Conservation (phyloP, 371 early-diverging fungal species). For the Conidiobolus coronatus region DNA sequence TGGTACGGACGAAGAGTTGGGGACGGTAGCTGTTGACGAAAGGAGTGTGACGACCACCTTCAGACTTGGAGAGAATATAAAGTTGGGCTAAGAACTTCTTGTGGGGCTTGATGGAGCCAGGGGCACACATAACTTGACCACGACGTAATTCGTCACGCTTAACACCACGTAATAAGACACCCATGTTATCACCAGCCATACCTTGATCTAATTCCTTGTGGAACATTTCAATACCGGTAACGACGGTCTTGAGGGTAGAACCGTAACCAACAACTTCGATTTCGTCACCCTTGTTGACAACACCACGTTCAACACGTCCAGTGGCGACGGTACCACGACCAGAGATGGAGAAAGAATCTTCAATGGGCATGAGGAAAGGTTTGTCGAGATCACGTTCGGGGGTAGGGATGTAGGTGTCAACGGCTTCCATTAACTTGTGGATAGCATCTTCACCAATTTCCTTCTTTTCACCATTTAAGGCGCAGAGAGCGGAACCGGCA, state of each 20-base stretch:
- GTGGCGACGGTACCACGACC: conserved; percentile 98
- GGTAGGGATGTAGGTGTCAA: conserved; percentile 81
- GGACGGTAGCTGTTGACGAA: conserved; percentile 94
- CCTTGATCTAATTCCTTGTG: conserved; percentile 94
- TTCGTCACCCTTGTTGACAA: conserved; percentile 78
- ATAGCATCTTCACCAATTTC: conserved; percentile 80
- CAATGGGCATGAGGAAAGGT: conserved; percentile 97
- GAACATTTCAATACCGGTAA: conserved; percentile 97
- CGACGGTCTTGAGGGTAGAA: conserved; percentile 58
- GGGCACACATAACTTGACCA: conserved; percentile 81
- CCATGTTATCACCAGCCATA: conserved; percentile 97
- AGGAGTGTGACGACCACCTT: conserved; percentile 96
- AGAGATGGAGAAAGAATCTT: conserved; percentile 93
- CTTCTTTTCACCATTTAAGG: conserved; percentile 76
- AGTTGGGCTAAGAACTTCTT: conserved; percentile 78
- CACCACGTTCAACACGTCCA: conserved; percentile 95
- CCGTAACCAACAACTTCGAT: conserved; percentile 94
- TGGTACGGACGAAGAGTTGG: conserved; percentile 83
- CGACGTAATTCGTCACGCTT: conserved; percentile 92
- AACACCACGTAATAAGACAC: conserved; percentile 85
- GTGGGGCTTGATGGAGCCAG: conserved; percentile 79
- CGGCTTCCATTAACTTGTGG: conserved; percentile 77
- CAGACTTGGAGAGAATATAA: conserved; percentile 90
- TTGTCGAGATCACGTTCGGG: conserved; percentile 89
- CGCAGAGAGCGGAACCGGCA: conserved; percentile 88